Evolutionary conservation across 768 basidiomycete species (phyloP).

Genomic region (Tricholoma bakamatsutake): DNA sequence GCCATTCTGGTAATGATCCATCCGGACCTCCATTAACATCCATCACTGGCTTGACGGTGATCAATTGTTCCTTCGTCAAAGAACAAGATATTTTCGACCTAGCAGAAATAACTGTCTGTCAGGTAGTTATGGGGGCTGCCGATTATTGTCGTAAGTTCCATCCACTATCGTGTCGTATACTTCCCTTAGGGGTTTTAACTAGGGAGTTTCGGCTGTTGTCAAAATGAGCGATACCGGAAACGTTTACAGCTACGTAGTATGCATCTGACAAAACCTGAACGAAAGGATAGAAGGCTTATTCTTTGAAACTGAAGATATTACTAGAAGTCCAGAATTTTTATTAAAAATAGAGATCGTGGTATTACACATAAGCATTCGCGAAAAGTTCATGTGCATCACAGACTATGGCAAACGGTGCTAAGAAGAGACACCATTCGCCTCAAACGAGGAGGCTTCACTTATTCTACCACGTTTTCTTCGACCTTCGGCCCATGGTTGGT

Average conservation of each 20-base stretch:
- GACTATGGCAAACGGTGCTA: conserved; percentile 63
- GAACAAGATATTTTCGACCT: conserved; percentile 49
- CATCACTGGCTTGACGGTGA: conserved; percentile 42
- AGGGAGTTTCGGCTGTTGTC: conserved; percentile 47
- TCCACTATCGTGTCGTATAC: not conserved
- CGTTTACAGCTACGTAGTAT: conserved; percentile 33
- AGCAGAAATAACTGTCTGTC: conserved; percentile 40
- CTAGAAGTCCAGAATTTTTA: too few species aligned
- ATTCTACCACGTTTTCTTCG: conserved; percentile 22
- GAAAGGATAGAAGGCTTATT: conserved; percentile 6
- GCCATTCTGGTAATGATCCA: not conserved
- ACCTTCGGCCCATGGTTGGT: not conserved
- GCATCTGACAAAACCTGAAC: not conserved
- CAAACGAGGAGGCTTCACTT: conserved; percentile 57
- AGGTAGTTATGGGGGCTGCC: conserved; percentile 34
- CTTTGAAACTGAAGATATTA: not conserved
- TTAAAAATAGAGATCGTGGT: too few species aligned
- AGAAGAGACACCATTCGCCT: conserved; percentile 48
- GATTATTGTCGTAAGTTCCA: conserved; percentile 51
- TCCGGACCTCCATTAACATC: conserved; percentile 13
- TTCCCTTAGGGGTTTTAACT: conserved; percentile 3
- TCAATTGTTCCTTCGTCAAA: conserved; percentile 53
- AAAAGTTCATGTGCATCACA: conserved; percentile 24
- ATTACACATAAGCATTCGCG: too few species aligned
- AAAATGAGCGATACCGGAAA: conserved; percentile 50